Evolutionary conservation across 768 basidiomycete genomes (phyloP).

Genomic region (Suillus hirtellus): DNA sequence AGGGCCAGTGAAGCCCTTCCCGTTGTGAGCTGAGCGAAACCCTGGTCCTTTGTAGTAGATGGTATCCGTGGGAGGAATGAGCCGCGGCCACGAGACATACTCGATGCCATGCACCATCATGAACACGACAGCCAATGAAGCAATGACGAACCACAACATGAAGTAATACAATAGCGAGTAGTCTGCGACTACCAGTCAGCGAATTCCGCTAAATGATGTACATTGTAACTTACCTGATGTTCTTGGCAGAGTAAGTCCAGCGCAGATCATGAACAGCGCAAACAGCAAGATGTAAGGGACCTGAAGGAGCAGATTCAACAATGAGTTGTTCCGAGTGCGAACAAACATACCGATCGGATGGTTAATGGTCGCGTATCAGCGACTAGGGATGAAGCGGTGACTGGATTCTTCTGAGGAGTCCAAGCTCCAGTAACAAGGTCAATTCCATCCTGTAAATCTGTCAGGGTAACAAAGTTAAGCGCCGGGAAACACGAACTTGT

Average conservation of each 20-base stretch:
- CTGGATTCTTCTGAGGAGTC: conserved; percentile 77
- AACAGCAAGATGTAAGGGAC: conserved; percentile 82
- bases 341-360: conserved; percentile 71
- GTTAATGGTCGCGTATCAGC: conserved; percentile 80
- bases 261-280: conserved; percentile 85
- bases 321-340: not conserved
- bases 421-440: conserved; percentile 92
- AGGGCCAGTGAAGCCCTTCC: conserved; percentile 63
- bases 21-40: conserved; percentile 72
- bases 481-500: conserved; percentile 51
- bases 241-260: conserved; percentile 83
- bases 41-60: conserved; percentile 91
- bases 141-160: conserved; percentile 72
- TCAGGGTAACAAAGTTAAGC: not conserved
- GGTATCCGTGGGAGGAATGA: conserved; percentile 74
- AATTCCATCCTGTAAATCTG: conserved; percentile 77
- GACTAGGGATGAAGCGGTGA: conserved; percentile 69
- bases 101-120: conserved; percentile 87
- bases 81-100: conserved; percentile 92
- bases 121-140: conserved; percentile 63
- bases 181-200: conserved; percentile 45
- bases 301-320: conserved; percentile 41
- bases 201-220: not conserved
- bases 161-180: conserved; percentile 86
- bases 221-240: conserved; percentile 66